phyloP scores from a whole-genome alignment of 768 basidiomycete genomes.

The Agrocybe praecox region DNA sequence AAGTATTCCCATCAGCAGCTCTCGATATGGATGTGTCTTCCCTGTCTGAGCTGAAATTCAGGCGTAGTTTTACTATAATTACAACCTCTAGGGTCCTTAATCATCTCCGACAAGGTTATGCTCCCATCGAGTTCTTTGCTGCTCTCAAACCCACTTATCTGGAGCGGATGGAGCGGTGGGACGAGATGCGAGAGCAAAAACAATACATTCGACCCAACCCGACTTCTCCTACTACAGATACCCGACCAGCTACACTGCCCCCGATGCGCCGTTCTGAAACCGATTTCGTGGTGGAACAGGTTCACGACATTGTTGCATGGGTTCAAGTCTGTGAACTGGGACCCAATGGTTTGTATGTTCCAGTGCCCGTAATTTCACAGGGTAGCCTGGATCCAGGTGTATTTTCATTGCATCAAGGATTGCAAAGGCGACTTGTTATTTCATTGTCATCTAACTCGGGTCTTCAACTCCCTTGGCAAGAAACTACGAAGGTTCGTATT shows the following conservation, averaged over 20 bases:
- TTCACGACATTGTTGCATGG: conserved; percentile 90
- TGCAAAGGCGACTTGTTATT: conserved; percentile 82
- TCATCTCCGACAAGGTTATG: conserved; percentile 77
- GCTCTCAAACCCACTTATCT: conserved; percentile 80
- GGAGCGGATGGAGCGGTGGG: conserved; percentile 91
- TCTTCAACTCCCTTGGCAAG: conserved; percentile 84
- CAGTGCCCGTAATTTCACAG: conserved; percentile 81
- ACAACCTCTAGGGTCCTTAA: conserved; percentile 72
- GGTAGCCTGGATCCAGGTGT: conserved; percentile 79
- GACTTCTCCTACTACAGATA: conserved; percentile 38
- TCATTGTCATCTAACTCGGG: conserved; percentile 88
- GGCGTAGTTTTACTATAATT: conserved; percentile 79
- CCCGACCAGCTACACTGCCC: conserved; percentile 46
- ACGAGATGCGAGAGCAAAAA: conserved; percentile 85
- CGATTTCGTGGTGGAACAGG: conserved; percentile 86
- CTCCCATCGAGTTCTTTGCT: conserved; percentile 91
- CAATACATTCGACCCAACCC: conserved; percentile 40
- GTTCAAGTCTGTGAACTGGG: conserved; percentile 86
- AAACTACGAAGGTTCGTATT: conserved; percentile 72
- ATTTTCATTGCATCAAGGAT: conserved; percentile 90
- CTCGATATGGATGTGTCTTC: conserved; percentile 75
- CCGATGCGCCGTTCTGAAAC: conserved; percentile 91
- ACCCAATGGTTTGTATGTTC: conserved; percentile 80
- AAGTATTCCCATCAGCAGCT: conserved; percentile 75
- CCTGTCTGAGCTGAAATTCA: conserved; percentile 81